These are phyloP conservation scores for Aureobasidium lini DNA, from an alignment of 2,329 filamentous ascomycete species.

Conservation along the genomic window DNA sequence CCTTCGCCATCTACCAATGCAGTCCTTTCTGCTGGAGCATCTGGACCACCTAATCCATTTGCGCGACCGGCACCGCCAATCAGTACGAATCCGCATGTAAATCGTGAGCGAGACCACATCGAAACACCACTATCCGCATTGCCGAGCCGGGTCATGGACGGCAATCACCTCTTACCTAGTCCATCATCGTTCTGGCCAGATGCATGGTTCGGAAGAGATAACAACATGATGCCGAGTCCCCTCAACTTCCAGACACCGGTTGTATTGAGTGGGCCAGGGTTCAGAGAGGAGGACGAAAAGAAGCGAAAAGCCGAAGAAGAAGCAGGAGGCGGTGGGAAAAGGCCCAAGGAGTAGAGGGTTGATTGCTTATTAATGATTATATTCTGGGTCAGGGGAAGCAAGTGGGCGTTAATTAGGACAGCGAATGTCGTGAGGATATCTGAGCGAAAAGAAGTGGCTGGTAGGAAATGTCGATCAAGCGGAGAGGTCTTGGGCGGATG, in stretches of 20 bases:
- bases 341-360: slow-evolving; percentile 17
- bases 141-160: slow-evolving; percentile 82
- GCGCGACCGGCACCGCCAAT: slow-evolving; percentile 75
- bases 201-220: slow-evolving; percentile 45
- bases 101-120: slow-evolving; percentile 38
- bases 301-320: slow-evolving; percentile 22
- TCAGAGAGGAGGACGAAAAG: slow-evolving; percentile 26
- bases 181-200: slow-evolving; percentile 90
- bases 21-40: slow-evolving; percentile 81
- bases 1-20: slow-evolving; percentile 85
- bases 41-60: slow-evolving; percentile 91
- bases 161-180: slow-evolving; percentile 71
- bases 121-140: slow-evolving; percentile 91
- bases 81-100: slow-evolving; percentile 38
- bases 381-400: background rate
- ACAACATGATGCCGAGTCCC: slow-evolving; percentile 87
- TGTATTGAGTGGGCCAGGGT: slow-evolving; percentile 26
- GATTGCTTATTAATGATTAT: background rate
- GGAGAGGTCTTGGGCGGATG: no score
- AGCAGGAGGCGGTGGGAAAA: slow-evolving; percentile 20
- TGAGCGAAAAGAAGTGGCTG: slow-evolving; percentile 3
- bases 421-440: background rate
- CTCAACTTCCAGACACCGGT: slow-evolving; percentile 83
- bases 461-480: background rate
- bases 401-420: background rate